phyloP scores from a whole-genome alignment of 805 yeast species.

The Yarrowia keelungensis region DNA sequence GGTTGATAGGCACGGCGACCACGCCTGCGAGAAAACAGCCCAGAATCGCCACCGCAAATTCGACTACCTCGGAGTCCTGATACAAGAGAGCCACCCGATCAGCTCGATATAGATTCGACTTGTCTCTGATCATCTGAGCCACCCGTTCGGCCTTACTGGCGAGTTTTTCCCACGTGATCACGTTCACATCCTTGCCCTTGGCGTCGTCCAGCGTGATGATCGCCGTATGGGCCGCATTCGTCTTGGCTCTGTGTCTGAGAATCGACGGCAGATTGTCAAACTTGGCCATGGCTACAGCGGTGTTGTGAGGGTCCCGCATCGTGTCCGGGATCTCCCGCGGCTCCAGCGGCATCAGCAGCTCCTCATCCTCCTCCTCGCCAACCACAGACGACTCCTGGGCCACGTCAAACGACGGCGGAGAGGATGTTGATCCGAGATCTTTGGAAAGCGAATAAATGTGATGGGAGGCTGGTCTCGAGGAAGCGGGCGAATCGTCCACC shows the following conservation, averaged over 20 bases:
- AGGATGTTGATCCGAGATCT: conserved; percentile 37
- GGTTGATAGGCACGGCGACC: conserved; percentile 91
- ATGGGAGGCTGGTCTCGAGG: conserved; percentile 40
- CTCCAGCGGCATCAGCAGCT: conserved; percentile 65
- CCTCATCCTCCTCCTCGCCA: conserved; percentile 37
- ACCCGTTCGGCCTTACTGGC: conserved; percentile 83
- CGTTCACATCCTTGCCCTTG: conserved; percentile 77
- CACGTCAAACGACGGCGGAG: conserved; percentile 39
- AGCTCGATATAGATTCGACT: conserved; percentile 73
- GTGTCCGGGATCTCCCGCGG: conserved; percentile 59
- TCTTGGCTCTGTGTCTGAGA: conserved; percentile 72
- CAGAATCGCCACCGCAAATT: conserved; percentile 81
- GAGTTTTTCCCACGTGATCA: conserved; percentile 89
- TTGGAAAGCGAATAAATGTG: conserved; percentile 35
- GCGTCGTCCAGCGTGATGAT: conserved; percentile 68
- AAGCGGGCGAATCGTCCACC: conserved; percentile 22
- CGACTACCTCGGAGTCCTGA: conserved; percentile 81
- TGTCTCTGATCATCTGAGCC: conserved; percentile 80
- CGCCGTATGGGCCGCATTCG: conserved; percentile 72
- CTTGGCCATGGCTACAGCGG: conserved; percentile 47
- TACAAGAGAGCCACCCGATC: conserved; percentile 86
- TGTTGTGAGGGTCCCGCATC: conserved; percentile 52
- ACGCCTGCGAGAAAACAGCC: conserved; percentile 94
- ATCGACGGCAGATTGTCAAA: conserved; percentile 73
- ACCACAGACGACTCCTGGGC: conserved; percentile 10